These are phyloP conservation scores for Colletotrichum destructivum DNA, from an alignment of 2,329 filamentous ascomycete genomes.

Conservation along the genomic window DNA sequence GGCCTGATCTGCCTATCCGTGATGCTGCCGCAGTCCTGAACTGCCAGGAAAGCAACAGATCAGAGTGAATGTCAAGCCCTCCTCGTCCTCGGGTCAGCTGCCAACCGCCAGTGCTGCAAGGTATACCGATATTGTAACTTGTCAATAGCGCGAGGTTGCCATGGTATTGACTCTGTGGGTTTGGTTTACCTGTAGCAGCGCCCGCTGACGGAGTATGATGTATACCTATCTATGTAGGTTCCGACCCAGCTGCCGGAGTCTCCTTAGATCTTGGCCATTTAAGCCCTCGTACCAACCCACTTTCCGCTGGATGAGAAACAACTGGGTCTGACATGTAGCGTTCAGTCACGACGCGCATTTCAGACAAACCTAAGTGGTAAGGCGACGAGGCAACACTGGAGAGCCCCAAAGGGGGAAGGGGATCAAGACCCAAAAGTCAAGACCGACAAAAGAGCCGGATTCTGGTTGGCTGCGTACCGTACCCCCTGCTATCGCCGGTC, in stretches of 20 bases:
- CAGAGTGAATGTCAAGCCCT: background rate
- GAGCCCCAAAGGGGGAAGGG: background rate
- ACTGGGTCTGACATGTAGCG: background rate
- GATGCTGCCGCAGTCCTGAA: background rate
- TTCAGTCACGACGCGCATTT: background rate
- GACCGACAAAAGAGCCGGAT: background rate
- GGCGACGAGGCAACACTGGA: background rate
- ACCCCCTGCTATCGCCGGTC: conserved; percentile 3
- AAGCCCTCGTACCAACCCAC: background rate
- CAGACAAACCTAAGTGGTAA: background rate
- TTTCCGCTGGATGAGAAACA: background rate
- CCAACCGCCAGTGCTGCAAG: no score
- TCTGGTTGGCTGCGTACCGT: background rate
- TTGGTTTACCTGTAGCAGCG: background rate
- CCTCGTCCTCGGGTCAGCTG: background rate
- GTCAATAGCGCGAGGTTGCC: background rate
- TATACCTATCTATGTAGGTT: no score
- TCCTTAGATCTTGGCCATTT: background rate
- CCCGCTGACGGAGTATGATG: background rate
- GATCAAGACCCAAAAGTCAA: background rate
- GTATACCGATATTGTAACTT: background rate
- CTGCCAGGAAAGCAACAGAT: background rate
- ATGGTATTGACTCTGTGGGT: no score
- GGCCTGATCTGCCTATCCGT: background rate
- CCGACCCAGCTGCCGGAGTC: background rate